Base-by-base conservation (phyloP, 2,329 filamentous ascomycete genomes). In the Colletotrichum musicola region DNA sequence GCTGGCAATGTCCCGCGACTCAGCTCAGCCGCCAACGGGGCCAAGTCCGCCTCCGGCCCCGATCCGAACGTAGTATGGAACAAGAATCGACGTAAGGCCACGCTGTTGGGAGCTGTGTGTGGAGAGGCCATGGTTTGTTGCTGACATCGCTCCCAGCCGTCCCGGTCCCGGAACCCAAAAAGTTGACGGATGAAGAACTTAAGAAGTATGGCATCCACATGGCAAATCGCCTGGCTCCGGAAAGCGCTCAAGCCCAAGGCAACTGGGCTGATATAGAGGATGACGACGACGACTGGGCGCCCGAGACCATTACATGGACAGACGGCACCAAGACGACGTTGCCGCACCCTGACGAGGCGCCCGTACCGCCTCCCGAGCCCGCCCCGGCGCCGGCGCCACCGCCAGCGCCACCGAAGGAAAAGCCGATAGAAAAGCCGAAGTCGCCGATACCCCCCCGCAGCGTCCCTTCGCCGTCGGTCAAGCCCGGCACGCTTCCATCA, bases 261-360 rank as follows among this genome's bases (percentile, higher is more conserved):
- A 95, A 95, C 77, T 97, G 93, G 93, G 93, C 93, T 25, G 93
- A 97, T 75, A 95, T 95, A 69, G 93, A 96, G 70, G 93, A 96
- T 66, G 93, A 96, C 72, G 92, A 95, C 74, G 93, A 96, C 44
- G 93, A 95, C 75, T 95, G 93, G 92, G 92, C 90, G 14, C 93
- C 93, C 2, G 93, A 96, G 72, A 89, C 92, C 60, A 94, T 96
- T 72, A 93, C 93, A 68, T 97, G 93, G 93, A 93, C 92, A 76
- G 93, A 97, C 78, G 93, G 93, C 62, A 96, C 93, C 56, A 95
- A 95, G 79, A 92, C 92, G 40, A 93, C 90, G 6, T 84, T 95
- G 16, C 89, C 91, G 16, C 87, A 90, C 70, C 82, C 85, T 58
- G 89, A 91, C 46, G 88, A 90, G 60, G 76, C 77, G 25, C 69